A percentile compares a stretch with the other conserved stretches of the same genome.
These are phyloP conservation scores for Leccinellum albellum DNA, from an alignment of 768 basidiomycete genomes.

Conservation along the genomic window DNA sequence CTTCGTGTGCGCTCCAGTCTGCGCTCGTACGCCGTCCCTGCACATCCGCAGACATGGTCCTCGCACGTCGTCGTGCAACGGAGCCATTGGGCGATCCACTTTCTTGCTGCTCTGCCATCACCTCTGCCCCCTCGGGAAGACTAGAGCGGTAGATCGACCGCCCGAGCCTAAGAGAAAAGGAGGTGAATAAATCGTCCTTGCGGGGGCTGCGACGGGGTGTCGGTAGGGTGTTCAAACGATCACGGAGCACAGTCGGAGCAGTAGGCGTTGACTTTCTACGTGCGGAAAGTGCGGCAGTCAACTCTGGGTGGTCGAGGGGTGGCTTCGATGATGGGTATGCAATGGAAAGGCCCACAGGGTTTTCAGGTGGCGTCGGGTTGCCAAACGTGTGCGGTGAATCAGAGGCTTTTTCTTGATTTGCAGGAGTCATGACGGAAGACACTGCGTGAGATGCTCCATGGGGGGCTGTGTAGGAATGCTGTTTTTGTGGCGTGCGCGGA, in stretches of 20 bases:
- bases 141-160: constrained; percentile 28
- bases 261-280: constrained; percentile 15
- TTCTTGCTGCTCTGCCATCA: constrained; percentile 8
- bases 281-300: constrained; percentile 20
- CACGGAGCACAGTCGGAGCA: constrained; percentile 8
- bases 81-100: constrained; percentile 1
- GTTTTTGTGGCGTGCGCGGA: constrained; percentile 25
- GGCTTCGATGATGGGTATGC: constrained; percentile 39
- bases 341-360: constrained; percentile 17
- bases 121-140: constrained; percentile 24
- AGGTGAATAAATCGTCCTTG: constrained; percentile 20
- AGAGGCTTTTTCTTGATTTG: constrained; percentile 15
- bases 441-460: constrained; percentile 4
- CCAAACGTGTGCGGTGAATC: constrained; percentile 44
- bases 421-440: constrained; percentile 25
- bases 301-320: constrained; percentile 44
- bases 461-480: constrained; percentile 19
- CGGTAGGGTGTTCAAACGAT: constrained; percentile 25
- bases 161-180: constrained; percentile 25
- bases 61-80: constrained; percentile 17
- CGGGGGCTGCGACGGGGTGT: constrained; percentile 9
- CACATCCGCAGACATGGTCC: constrained; percentile 35
- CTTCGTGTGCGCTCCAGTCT: constrained; percentile 53
- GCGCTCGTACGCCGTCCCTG: constrained; percentile 49
- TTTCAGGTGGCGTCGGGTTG: constrained; percentile 32